Evolutionary conservation across 768 basidiomycete genomes (phyloP), one percentile per base, ranked within the genome.

Genomic region (Amanita polypyramis): DNA sequence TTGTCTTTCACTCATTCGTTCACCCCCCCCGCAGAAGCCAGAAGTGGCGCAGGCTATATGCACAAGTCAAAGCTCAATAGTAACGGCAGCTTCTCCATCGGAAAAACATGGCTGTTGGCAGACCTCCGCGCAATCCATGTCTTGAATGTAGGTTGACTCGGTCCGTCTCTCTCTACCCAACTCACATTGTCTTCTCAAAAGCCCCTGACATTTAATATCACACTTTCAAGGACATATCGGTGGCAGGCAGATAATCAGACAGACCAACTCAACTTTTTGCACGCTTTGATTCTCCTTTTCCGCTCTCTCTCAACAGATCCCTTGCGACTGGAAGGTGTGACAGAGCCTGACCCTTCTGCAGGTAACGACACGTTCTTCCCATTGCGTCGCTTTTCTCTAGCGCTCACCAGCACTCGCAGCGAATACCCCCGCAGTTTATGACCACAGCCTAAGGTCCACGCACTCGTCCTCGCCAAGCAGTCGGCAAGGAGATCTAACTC

Each of bases 61-160:
- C 94, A 99, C 76, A 99, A 99, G 67, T 92, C 94, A 1, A 98
- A 98, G 67, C 69, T 90, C 54, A 98, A 99, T 61, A 82, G 84
- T 36, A 98, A 97, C 60, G 85, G 88, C 29, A 77, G 90, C 0
- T 98, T 95, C 65, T 96, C 92, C 6, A 90, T 98, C 41, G 96
- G 96, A 5, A 99, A 99, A 70, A 91, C 95, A 1, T 99, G 96
- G 96, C 75, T 70, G 51, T 66, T 98, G 42, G 62, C 78, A 35
- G 94, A 97, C 63, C 72, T 98, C 56, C 77, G 86, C 52, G 79
- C 68, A 33, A 61, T 99, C 38, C 83, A 94, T 54, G 83, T 95
- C 40, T 51, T 76, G 30, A 75, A 73, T 59, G 93, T 95, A 62
- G 58, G 82, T 69, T 2, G 32, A 14, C 21, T 40, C 54, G 56